phyloP scores from a whole-genome alignment of 2,329 filamentous ascomycete species.

The Teratosphaeria destructans region DNA sequence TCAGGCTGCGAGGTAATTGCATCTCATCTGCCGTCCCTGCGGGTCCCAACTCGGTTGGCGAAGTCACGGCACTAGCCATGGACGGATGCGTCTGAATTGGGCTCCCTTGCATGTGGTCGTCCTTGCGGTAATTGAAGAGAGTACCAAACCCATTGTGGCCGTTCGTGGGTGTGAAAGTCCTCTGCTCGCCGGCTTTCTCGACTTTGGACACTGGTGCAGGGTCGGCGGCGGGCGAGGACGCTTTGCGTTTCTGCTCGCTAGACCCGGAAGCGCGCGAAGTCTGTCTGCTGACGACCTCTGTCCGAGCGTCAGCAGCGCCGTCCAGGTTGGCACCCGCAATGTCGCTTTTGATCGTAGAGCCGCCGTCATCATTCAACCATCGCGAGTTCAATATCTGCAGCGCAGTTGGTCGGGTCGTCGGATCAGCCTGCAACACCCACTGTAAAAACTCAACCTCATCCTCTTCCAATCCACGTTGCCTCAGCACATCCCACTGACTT shows the following conservation, averaged over 20 bases:
- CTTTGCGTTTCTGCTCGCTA: background rate
- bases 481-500: conserved; percentile 15
- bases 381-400: conserved; percentile 12
- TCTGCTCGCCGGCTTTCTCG: background rate
- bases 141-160: background rate
- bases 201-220: background rate
- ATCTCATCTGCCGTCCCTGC: background rate
- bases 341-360: background rate
- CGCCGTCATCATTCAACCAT: conserved; percentile 1
- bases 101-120: background rate
- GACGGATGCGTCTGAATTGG: background rate
- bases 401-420: conserved; percentile 15
- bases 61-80: background rate
- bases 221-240: background rate
- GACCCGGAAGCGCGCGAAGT: background rate
- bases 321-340: background rate
- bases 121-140: background rate
- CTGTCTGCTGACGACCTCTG: background rate
- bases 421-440: conserved; percentile 17
- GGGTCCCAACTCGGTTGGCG: background rate
- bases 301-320: background rate
- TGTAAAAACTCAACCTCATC: conserved; percentile 16
- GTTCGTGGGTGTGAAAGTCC: background rate
- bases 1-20: background rate
- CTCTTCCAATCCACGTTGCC: conserved; percentile 12